Percentiles rank a stretch among this genome's conserved stretches.
These are phyloP conservation scores for Elongisporangium senticosum DNA, from an alignment of 352 stramenopile genomes.

Conservation along the genomic window DNA sequence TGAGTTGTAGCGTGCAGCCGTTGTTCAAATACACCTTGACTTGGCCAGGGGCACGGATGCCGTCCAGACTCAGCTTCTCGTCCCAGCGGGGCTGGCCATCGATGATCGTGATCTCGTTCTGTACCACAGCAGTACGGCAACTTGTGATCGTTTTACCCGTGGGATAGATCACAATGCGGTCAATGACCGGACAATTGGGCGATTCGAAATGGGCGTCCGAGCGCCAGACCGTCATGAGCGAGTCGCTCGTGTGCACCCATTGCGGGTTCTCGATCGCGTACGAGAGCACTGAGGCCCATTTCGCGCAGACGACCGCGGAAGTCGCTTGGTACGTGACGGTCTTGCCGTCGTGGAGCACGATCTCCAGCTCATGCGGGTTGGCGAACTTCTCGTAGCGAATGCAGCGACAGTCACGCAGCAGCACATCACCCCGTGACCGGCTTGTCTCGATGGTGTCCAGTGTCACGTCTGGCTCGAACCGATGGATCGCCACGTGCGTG, in stretches of 20 bases:
- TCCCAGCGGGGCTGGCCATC: conserved; percentile 15
- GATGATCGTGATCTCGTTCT: conserved; percentile 1
- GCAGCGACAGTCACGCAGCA: conserved; percentile 22
- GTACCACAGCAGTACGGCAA: not conserved
- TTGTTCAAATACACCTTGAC: conserved; percentile 20
- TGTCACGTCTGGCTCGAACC: conserved; percentile 22
- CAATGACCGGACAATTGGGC: conserved; percentile 21
- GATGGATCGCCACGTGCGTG: conserved; percentile 33
- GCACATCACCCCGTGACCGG: conserved; percentile 20
- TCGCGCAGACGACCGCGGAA: conserved; percentile 26
- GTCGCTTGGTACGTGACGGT: conserved; percentile 18
- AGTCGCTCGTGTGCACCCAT: conserved; percentile 27
- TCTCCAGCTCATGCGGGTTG: conserved; percentile 29
- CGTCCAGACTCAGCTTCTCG: conserved; percentile 25
- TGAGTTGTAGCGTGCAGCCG: conserved; percentile 23
- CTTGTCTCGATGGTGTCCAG: conserved; percentile 11
- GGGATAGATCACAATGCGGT: conserved; percentile 12
- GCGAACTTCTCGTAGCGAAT: conserved; percentile 34
- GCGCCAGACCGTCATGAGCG: conserved; percentile 27
- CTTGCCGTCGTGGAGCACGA: conserved; percentile 27
- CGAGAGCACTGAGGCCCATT: conserved; percentile 31
- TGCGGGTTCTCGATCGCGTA: conserved; percentile 33
- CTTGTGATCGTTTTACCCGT: not conserved
- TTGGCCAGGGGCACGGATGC: conserved; percentile 9
- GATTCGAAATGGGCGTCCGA: conserved; percentile 27